Base-by-base conservation (phyloP, 2,329 filamentous ascomycete species). In the Colletotrichum sansevieriae region DNA sequence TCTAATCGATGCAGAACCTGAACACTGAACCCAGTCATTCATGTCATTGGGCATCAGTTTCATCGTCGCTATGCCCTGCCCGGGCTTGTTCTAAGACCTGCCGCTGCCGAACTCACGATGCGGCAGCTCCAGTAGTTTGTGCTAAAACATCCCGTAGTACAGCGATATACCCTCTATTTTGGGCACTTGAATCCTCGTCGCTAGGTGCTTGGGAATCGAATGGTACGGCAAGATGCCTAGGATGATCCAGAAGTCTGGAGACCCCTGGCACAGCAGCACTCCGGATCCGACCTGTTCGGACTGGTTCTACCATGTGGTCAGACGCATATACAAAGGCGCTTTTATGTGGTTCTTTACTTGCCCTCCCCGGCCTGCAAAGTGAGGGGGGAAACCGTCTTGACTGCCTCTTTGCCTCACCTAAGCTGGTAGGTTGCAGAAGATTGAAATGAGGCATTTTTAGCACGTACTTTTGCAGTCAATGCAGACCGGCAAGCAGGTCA, bases 41-140 rank as follows among this genome's bases (percentile, higher is more conserved):
- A 29, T 51, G 62, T 65, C 41, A 68, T 68, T 68, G 62, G 65
- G 10, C 41, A 47, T 35, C 22, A 58, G 62, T 68, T 68, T 68
- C 65, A 57, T 44, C 39, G 25, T 37, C 35, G 8, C 47, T 54
- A 46, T 39, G 37, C 37, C 37, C 37, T 15, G 61, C 65, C 60
- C 65, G 64, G 52, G 46, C 61, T 58, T 64, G 10, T 18, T 54
- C 60, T 58, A 60, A 55, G 65, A 59, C 62, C 62, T 65, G 41
- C 18, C 18, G 55, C 47, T 15, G 54, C 35, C 61, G 37, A 63
- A 58, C 60, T 68, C 60, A 52, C 52, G 47, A 58, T 60, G 65
- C 46, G n/a, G 52, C 37, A 33, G 46, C 29, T 60, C 49, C 20
- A 29, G 39, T 12, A 52, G 37, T 33, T 33, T 54, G 33, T 29